Percentiles rank a stretch among this genome's conserved stretches.
These are phyloP conservation scores for Coccomyxa sp. DNA, from an alignment of 139 green algal genomes.

Conservation along the genomic window DNA sequence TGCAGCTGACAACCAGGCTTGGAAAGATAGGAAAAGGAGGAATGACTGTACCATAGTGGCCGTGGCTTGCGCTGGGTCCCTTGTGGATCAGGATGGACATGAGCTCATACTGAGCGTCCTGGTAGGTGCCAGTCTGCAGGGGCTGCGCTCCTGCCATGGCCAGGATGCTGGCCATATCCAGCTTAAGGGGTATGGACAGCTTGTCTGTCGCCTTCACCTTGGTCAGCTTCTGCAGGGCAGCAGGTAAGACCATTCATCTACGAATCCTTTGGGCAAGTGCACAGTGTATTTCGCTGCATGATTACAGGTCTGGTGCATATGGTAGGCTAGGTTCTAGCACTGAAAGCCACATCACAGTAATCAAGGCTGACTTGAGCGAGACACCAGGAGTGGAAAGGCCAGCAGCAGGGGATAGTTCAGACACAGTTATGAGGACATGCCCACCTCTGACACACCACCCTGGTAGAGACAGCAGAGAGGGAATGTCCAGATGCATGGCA, in stretches of 20 bases:
- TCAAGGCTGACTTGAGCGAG: not conserved
- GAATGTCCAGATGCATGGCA: no score
- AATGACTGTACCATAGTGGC: slow-evolving; percentile 67
- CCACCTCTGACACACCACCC: no score
- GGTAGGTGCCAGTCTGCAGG: not conserved
- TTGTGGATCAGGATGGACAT: slow-evolving; percentile 83
- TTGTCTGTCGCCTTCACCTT: slow-evolving; percentile 79
- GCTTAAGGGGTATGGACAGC: slow-evolving; percentile 67
- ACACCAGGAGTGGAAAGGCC: not conserved
- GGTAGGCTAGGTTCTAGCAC: no score
- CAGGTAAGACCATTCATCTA: not conserved
- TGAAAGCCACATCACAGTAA: not conserved
- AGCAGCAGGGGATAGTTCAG: no score
- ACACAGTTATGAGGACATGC: no score
- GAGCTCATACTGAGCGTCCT: slow-evolving; percentile 57
- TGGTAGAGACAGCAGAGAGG: no score
- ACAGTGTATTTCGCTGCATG: no score
- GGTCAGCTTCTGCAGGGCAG: slow-evolving; percentile 49
- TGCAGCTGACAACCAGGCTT: no score
- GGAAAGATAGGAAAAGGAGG: no score
- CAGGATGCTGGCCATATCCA: slow-evolving; percentile 55
- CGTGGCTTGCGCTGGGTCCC: slow-evolving; percentile 62
- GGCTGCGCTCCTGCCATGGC: not conserved
- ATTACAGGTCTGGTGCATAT: no score
- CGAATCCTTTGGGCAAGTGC: no score